Base-by-base conservation (phyloP, 257 asterid genomes). In the Agastache rugosa region DNA sequence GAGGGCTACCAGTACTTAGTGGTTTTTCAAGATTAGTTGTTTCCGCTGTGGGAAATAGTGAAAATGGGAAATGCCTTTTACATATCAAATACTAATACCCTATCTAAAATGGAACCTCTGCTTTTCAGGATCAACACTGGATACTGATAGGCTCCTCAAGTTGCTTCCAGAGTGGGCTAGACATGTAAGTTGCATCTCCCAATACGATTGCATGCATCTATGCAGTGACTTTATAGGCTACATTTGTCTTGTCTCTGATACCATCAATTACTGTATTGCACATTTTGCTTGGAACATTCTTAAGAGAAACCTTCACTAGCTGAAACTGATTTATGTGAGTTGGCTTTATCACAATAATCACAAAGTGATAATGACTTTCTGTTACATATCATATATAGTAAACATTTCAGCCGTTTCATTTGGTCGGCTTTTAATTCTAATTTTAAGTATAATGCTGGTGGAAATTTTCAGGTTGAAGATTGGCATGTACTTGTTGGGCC, bases 141-240 rank as follows among this genome's bases (percentile, higher is more conserved):
- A 91, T 72, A 59, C 80, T 77, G 89, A 88, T 72, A 86, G 69
- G 82, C 83, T 91, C 78, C 83, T 93, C 79, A 84, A 86, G 81
- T 80, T 91, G 78, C 87, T 91, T 64, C 86, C 93, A 6, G 96
- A 93, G 78, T 93, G 96, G 93, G 89, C 96, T 48, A 85, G 87
- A 81, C 67, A 74, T 72, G 98, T 93, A 77, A 84, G 93, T 64
- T 80, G 60, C 71, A 22, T 29, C 69, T 67, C 55, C 31, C 44
- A 27, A 22, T 63, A 56, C 1, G 44, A 65, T 23, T 37, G 61
- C 62, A 29, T 29, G 60, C 27, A 56, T 22, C 65, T 11, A 22
- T 16, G 9, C 23, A 2, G 8, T 58, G 67, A 48, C 6, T 6
- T 48, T 42, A 19, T 41, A 6, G 53, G 61, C 59, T 45, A 31